Base-by-base conservation (phyloP, 169 alveolate species). In the Plasmodium adleri region DNA sequence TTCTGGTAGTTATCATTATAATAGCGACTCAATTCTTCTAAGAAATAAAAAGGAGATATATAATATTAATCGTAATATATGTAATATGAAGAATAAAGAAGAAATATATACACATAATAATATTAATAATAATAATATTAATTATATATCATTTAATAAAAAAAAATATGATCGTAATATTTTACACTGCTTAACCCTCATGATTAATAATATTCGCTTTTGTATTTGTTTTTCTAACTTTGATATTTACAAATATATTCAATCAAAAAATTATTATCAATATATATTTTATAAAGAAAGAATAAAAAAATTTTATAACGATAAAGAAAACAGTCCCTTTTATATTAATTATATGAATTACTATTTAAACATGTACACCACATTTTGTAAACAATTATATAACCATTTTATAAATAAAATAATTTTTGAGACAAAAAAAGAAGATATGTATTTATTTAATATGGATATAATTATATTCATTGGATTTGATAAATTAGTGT, bases 371-470 rank as follows among this genome's bases (percentile, higher is more conserved):
- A 22, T 20, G 13, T 76, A 76, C 45, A 20, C 6, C 2, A 24
- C 64, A 12, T 76, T 15, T 45, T 62, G 62, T 47, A 76, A 64
- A 17, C 88, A 76, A 13, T 12, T 76, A 8, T 76, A 64, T 22
- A 76, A 76, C 9, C 58, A 64, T 49, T 64, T 76, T 67, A 13
- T 67, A 3, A 64, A 43, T 52, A 64, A 22, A 17, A 63, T 76
- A 2, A 15, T 67, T 1, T 76, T 76, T 28, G 88, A 76, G 24
- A 76, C 88, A 28, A 39, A 76, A 17, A 76, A 76, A 8, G 75
- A 76, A 12, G 88, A 76, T 39, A 15, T 76, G 0, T 24, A 63
- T 26, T 26, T 76, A 43, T 64, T 76, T n/a, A 50, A 39, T 45
- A 64, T 49, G 24, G 88, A 76, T 39, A 26, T 76, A 3, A 67